A percentile compares a stretch with the other conserved stretches of the same genome.
These are phyloP conservation scores for Dioszegia aurantiaca DNA, from an alignment of 768 basidiomycete species.

Conservation along the genomic window DNA sequence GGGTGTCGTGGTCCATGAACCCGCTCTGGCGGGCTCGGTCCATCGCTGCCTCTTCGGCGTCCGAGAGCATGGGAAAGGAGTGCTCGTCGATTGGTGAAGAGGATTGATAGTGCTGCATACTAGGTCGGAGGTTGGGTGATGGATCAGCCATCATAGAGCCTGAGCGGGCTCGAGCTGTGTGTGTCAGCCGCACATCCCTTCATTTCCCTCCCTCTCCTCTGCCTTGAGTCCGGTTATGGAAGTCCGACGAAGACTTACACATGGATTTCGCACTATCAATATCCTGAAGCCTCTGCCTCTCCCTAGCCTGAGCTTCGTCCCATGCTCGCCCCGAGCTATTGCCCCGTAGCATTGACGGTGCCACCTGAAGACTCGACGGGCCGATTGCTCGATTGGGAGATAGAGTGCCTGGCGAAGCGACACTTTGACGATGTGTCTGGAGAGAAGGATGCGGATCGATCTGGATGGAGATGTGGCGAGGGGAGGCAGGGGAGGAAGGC, in stretches of 20 bases:
- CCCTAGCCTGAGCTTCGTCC: conserved; percentile 59
- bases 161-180: conserved; percentile 49
- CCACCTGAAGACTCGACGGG: conserved; percentile 4
- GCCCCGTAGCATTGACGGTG: conserved; percentile 8
- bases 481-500: conserved; percentile 44
- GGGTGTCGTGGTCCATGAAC: conserved; percentile 31
- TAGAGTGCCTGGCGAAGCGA: conserved; percentile 23
- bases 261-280: conserved; percentile 71
- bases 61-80: conserved; percentile 47
- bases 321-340: conserved; percentile 13
- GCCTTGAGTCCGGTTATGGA: no score
- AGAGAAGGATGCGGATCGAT: conserved; percentile 36
- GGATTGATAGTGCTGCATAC: conserved; percentile 37
- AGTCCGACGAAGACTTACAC: conserved; percentile 26
- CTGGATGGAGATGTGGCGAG: conserved; percentile 34
- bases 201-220: neutral
- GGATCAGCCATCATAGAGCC: conserved; percentile 35
- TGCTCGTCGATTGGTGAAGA: conserved; percentile 45
- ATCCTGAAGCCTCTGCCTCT: conserved; percentile 90
- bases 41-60: conserved; percentile 49
- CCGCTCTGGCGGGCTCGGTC: conserved; percentile 38
- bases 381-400: conserved; percentile 18
- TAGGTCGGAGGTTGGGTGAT: conserved; percentile 30
- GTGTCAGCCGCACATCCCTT: no score
- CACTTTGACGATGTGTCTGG: conserved; percentile 21